phyloP scores from a whole-genome alignment of 148 eudicot species.

The Talinum fruticosum region DNA sequence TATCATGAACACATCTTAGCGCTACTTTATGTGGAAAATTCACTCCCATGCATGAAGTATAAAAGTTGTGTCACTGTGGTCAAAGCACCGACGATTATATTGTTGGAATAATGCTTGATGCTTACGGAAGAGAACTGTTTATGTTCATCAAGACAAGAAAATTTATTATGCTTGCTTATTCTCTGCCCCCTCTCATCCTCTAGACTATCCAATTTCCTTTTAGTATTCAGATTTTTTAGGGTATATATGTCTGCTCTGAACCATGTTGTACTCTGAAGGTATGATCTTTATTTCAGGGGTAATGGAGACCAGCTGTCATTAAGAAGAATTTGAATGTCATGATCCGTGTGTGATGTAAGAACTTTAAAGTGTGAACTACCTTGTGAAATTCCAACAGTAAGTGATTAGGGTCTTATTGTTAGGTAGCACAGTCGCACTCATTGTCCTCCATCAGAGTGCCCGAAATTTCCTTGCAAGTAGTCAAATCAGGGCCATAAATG shows the following conservation, averaged over 20 bases:
- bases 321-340: conserved; percentile 59
- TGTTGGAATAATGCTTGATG: too few species aligned
- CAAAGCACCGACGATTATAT: too few species aligned
- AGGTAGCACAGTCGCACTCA: conserved; percentile 15
- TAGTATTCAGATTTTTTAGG: not conserved
- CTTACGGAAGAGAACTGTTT: too few species aligned
- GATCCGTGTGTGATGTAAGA: conserved; percentile 67
- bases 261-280: not conserved
- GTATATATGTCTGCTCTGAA: not conserved
- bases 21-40: too few species aligned
- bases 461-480: conserved; percentile 62
- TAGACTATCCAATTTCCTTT: not conserved
- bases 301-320: conserved; percentile 70
- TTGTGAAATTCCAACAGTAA: not conserved
- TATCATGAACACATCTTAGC: too few species aligned
- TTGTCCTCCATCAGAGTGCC: conserved; percentile 68
- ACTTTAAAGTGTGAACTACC: conserved; percentile 11
- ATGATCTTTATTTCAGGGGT: conserved; percentile 52
- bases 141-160: too few species aligned
- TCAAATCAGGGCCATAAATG: conserved; percentile 56
- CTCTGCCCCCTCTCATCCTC: not conserved
- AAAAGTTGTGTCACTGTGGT: too few species aligned
- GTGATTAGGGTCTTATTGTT: not conserved
- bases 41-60: too few species aligned
- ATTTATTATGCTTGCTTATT: too few species aligned